These are phyloP conservation scores for Jamesozyma rosinii DNA, from an alignment of 805 yeast species.

Conservation along the genomic window DNA sequence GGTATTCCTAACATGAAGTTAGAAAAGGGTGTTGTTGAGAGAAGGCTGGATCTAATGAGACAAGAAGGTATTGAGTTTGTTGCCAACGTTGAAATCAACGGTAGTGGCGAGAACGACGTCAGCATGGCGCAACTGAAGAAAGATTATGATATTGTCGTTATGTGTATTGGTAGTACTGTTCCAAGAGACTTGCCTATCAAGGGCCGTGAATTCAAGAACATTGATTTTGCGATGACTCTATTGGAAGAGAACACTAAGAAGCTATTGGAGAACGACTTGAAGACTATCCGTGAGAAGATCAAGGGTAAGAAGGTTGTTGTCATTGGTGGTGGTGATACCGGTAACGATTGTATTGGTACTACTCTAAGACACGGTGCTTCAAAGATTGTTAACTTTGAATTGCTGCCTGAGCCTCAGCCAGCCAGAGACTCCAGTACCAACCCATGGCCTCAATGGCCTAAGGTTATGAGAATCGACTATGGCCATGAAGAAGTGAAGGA, in stretches of 20 bases:
- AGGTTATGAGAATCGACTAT: slow-evolving; percentile 93
- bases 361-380: slow-evolving; percentile 95
- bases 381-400: slow-evolving; percentile 87
- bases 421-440: slow-evolving; percentile 58
- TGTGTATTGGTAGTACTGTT: slow-evolving; percentile 91
- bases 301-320: slow-evolving; percentile 88
- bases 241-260: slow-evolving; percentile 85
- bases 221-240: slow-evolving; percentile 90
- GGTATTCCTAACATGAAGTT: slow-evolving; percentile 99
- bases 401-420: slow-evolving; percentile 84
- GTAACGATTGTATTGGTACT: slow-evolving; percentile 97
- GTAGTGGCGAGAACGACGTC: slow-evolving; percentile 21
- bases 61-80: slow-evolving; percentile 84
- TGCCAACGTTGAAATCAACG: slow-evolving; percentile 54
- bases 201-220: slow-evolving; percentile 83
- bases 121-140: slow-evolving; percentile 58
- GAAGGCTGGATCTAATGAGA: slow-evolving; percentile 82
- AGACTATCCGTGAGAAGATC: slow-evolving; percentile 51
- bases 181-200: slow-evolving; percentile 93
- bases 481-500: slow-evolving; percentile 93
- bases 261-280: slow-evolving; percentile 70
- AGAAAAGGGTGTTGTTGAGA: slow-evolving; percentile 84
- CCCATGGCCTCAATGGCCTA: slow-evolving; percentile 99
- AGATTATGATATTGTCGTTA: slow-evolving; percentile 70
- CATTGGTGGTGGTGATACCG: slow-evolving; percentile 99